A percentile compares a stretch with the other conserved stretches of the same genome.
Conservation (phyloP, 768 basidiomycete species). For the Boletus pseudo-olivaceus region DNA sequence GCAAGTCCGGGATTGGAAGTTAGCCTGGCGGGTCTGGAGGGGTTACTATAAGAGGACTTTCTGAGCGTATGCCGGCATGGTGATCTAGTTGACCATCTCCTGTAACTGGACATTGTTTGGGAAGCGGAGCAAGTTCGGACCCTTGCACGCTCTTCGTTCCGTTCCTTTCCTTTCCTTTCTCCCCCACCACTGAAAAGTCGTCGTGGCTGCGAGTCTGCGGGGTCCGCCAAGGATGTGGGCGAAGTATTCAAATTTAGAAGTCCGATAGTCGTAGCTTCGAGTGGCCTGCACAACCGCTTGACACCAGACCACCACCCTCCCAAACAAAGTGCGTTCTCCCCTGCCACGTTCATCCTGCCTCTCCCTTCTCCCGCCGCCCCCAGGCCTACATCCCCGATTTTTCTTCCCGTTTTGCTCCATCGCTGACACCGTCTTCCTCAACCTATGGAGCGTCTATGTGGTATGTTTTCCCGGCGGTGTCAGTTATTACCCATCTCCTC, state of each 20-base stretch:
- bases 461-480: conserved; percentile 38
- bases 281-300: conserved; percentile 31
- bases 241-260: conserved; percentile 33
- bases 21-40: conserved; percentile 71
- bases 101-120: conserved; percentile 5
- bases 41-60: conserved; percentile 43
- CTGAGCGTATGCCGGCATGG: conserved; percentile 33
- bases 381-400: background rate
- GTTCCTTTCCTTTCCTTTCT: background rate
- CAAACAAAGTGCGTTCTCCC: conserved; percentile 27
- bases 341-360: background rate
- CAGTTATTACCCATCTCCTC: conserved; percentile 8
- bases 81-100: conserved; percentile 10
- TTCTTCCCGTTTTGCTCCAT: background rate
- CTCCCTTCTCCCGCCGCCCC: background rate
- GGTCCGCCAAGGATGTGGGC: conserved; percentile 26
- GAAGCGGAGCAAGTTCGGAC: background rate
- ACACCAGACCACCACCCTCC: conserved; percentile 33
- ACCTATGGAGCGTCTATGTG: conserved; percentile 64
- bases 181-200: background rate
- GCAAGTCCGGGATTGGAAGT: conserved; percentile 68
- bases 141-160: background rate
- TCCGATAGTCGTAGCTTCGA: conserved; percentile 33
- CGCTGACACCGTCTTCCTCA: background rate
- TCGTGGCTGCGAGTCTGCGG: conserved; percentile 29